Base-by-base conservation (phyloP, 1,139 yeast species). In the Barnettozyma hawaiiensis region DNA sequence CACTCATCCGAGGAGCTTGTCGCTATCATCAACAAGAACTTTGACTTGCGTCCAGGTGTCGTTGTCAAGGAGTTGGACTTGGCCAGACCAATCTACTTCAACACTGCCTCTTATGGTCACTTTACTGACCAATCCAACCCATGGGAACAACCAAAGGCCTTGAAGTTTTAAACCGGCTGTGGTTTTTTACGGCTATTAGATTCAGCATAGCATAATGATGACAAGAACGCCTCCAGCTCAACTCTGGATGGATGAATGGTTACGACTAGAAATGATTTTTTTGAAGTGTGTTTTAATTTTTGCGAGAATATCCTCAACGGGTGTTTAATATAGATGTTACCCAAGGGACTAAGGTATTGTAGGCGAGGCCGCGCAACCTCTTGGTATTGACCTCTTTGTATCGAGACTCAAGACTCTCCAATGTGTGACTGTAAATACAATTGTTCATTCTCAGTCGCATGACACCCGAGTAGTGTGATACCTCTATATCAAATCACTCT, bases 41-140 rank as follows among this genome's bases (percentile, higher is more conserved):
- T 92, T 65, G 97, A 92, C 72, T 80, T 92, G 68, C 90, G 98
- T 80, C 99, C 99, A 53, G 99, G 99, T 85, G 95, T 86, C 60
- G 81, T 92, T 70, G 98, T 94, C 66, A 86, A 75, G 71, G 96
- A 90, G 69, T 82, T 92, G 66, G 94, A 90, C 68, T 80, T 92
- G 67, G 98, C 97, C 54, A 87, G 96, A 75, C 98, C 99, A 70
- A 92, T 94, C 71, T 92, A 94, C 79, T 82, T 87, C 75, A 85
- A 92, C 82, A 92, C 98, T 62, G 98, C 98, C 62, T 85, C 96
- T 47, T 90, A 92, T 70, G 99, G 98, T 66, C 99, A 92, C 75
- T 92, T 92, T 84, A 94, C 99, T 66, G 86, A 92, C 85, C 99
- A 90, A 79, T 85, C 84, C 65, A 85, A 86, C 80, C 75, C 96